Percentiles rank a stretch among this genome's conserved stretches.
Evolutionary conservation across 495 filamentous ascomycete species (phyloP).

Genomic region (Hypomontagnella monticulosa): DNA sequence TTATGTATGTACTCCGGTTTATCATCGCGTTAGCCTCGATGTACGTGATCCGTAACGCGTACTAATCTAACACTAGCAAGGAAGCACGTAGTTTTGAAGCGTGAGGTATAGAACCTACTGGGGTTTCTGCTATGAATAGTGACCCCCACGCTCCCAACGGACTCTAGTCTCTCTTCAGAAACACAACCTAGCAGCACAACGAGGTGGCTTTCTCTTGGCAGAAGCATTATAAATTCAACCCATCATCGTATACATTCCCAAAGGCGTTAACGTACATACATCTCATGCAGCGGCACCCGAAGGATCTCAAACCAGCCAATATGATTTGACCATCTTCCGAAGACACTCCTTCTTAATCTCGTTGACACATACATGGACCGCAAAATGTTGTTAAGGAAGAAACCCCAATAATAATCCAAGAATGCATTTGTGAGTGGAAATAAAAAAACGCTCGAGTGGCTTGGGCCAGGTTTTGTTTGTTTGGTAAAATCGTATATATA

Average conservation of each 20-base stretch:
- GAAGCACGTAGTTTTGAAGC: too few relatives aligned
- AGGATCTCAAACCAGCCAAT: slow-evolving; percentile 10
- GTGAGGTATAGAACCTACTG: slow-evolving; percentile 3
- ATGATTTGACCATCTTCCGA: not conserved
- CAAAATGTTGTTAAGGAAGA: not conserved
- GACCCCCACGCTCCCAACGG: slow-evolving; percentile 21
- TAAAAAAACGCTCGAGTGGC: slow-evolving; percentile 10
- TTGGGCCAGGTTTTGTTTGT: slow-evolving; percentile 22
- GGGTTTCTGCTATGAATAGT: not conserved
- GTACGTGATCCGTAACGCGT: not conserved
- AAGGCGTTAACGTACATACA: slow-evolving; percentile 16
- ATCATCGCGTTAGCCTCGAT: slow-evolving; percentile 1
- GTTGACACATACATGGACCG: too few relatives aligned
- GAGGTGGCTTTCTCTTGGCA: slow-evolving; percentile 1
- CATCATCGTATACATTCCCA: slow-evolving; percentile 4
- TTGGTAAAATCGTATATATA: slow-evolving; percentile 32
- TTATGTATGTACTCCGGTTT: slow-evolving; percentile 14
- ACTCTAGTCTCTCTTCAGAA: not conserved
- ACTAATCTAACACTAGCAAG: too few relatives aligned
- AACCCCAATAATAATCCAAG: not conserved
- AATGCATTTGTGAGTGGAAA: too few relatives aligned
- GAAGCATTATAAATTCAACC: slow-evolving; percentile 27
- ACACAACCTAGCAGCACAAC: slow-evolving; percentile 4
- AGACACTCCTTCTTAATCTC: not conserved
- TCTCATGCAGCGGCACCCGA: slow-evolving; percentile 5